Conservation (phyloP, 805 yeast species). For the Starmerella vaccinii region DNA sequence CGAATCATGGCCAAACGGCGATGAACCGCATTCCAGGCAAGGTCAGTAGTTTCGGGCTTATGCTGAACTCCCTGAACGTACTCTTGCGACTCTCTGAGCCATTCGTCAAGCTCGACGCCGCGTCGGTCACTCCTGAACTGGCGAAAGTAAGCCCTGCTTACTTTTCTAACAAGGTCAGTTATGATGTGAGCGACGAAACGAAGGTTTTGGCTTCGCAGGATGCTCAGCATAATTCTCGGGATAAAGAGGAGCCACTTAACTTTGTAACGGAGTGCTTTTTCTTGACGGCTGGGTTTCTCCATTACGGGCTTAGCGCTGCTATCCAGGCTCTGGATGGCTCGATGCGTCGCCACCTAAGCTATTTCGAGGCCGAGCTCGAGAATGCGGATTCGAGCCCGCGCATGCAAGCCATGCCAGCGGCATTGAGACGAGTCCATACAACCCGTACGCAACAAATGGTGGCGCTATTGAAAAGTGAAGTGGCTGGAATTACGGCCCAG, state of each 20-base stretch:
- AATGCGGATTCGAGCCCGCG: slow-evolving; percentile 8
- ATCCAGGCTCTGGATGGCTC: slow-evolving; percentile 44
- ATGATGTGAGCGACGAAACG: slow-evolving; percentile 72
- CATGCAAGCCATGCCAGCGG: background rate
- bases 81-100: slow-evolving; percentile 71
- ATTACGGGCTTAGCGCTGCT: slow-evolving; percentile 83
- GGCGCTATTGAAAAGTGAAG: slow-evolving; percentile 8
- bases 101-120: slow-evolving; percentile 50
- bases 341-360: slow-evolving; percentile 39
- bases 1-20: slow-evolving; percentile 79
- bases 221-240: slow-evolving; percentile 38
- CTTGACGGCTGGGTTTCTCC: slow-evolving; percentile 63
- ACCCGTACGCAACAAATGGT: background rate
- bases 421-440: background rate
- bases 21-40: slow-evolving; percentile 55
- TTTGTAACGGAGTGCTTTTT: slow-evolving; percentile 89
- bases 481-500: slow-evolving; percentile 51
- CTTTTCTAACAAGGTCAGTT: slow-evolving; percentile 43
- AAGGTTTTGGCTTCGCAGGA: slow-evolving; percentile 64
- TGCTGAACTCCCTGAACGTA: slow-evolving; percentile 63
- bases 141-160: slow-evolving; percentile 69
- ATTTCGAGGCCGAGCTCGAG: slow-evolving; percentile 27
- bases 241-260: slow-evolving; percentile 43
- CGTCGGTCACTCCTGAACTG: slow-evolving; percentile 38
- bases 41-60: slow-evolving; percentile 68